phyloP scores from a whole-genome alignment of 805 yeast species.

The Nakazawaea siamensis region DNA sequence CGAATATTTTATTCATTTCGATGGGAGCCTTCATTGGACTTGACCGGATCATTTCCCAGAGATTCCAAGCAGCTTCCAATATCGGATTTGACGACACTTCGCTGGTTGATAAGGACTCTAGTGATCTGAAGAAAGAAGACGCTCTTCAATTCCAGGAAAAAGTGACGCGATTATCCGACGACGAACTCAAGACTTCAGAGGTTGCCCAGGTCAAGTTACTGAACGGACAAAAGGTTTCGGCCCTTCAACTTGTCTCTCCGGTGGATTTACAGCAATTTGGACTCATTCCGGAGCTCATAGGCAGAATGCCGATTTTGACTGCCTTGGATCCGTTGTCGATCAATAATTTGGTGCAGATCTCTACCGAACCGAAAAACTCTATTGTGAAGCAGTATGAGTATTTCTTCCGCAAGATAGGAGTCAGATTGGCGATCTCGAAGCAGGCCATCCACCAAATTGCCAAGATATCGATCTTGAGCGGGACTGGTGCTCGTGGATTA shows the following conservation, averaged over 20 bases:
- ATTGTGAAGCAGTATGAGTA: conserved; percentile 44
- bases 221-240: conserved; percentile 29
- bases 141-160: conserved; percentile 1
- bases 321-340: conserved; percentile 37
- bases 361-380: conserved; percentile 50
- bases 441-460: conserved; percentile 43
- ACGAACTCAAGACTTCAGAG: conserved; percentile 14
- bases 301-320: conserved; percentile 49
- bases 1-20: conserved; percentile 44
- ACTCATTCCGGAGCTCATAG: conserved; percentile 51
- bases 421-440: conserved; percentile 37
- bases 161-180: conserved; percentile 2
- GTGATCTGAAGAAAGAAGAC: neutral
- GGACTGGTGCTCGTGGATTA: conserved; percentile 57
- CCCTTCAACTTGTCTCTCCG: conserved; percentile 38
- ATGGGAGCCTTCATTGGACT: conserved; percentile 61
- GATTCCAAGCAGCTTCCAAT: conserved; percentile 23
- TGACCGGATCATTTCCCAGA: conserved; percentile 35
- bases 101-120: conserved; percentile 8
- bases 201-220: conserved; percentile 27
- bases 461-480: conserved; percentile 36
- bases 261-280: conserved; percentile 45
- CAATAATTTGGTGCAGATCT: conserved; percentile 37
- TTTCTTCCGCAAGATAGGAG: conserved; percentile 44
- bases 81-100: conserved; percentile 16